Evolutionary conservation across 1,284 basidiomycete species (phyloP).

Genomic region (Dichomitus squalens): DNA sequence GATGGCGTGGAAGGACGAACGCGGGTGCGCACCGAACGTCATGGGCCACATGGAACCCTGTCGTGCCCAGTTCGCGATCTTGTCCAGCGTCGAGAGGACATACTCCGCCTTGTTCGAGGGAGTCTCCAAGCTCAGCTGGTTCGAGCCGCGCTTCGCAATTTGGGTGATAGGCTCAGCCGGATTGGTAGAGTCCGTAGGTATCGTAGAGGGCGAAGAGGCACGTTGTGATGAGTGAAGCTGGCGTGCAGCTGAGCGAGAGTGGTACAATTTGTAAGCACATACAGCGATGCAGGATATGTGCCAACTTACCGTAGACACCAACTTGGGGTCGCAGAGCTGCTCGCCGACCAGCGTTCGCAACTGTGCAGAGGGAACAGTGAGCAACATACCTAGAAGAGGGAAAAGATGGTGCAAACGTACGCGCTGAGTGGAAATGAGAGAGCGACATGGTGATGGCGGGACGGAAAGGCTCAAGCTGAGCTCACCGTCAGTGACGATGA

Average conservation of each 20-base stretch:
- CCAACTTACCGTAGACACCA: constrained; percentile 45
- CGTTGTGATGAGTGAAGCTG: constrained; percentile 56
- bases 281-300: neutral
- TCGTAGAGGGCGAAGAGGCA: constrained; percentile 36
- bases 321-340: constrained; percentile 48
- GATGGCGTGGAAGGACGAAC: neutral
- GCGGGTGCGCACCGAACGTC: constrained; percentile 77
- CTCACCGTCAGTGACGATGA: constrained; percentile 30
- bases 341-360: constrained; percentile 45
- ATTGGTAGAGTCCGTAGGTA: constrained; percentile 47
- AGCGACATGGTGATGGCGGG: constrained; percentile 49
- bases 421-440: constrained; percentile 47
- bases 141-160: constrained; percentile 77
- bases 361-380: constrained; percentile 32
- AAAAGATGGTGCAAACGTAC: constrained; percentile 33
- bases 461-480: constrained; percentile 19
- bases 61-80: constrained; percentile 96
- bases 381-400: neutral
- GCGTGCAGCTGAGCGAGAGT: constrained; percentile 45
- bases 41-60: constrained; percentile 99
- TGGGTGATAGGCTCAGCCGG: constrained; percentile 58
- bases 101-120: constrained; percentile 85
- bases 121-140: constrained; percentile 85
- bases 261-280: neutral
- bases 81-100: constrained; percentile 94